Conservation (phyloP, 352 stramenopile species). For the Aphanomyces euteiches region DNA sequence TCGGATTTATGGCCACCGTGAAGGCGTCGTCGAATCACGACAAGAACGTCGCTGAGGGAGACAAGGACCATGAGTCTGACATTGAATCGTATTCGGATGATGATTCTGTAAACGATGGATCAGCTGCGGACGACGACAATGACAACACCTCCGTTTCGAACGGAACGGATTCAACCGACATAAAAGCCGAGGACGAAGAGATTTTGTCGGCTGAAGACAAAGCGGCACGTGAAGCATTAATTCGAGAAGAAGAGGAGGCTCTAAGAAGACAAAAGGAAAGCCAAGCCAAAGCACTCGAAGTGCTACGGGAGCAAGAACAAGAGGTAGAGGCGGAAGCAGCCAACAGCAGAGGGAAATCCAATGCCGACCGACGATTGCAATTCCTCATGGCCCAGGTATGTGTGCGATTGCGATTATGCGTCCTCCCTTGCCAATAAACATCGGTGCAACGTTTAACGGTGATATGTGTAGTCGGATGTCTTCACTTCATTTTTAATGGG, state of each 20-base stretch:
- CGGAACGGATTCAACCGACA: too few relatives aligned
- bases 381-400: slow-evolving; percentile 81
- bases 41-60: slow-evolving; percentile 1
- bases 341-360: slow-evolving; percentile 46
- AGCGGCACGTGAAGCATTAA: slow-evolving; percentile 38
- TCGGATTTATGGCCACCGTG: slow-evolving; percentile 28
- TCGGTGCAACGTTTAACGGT: too few relatives aligned
- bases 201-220: slow-evolving; percentile 55
- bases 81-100: slow-evolving; percentile 28
- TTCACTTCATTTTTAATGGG: slow-evolving; percentile 87
- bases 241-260: slow-evolving; percentile 62
- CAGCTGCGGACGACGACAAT: slow-evolving; percentile 17
- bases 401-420: too few relatives aligned
- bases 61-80: slow-evolving; percentile 16
- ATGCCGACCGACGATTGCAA: slow-evolving; percentile 69
- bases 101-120: slow-evolving; percentile 5
- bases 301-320: slow-evolving; percentile 62
- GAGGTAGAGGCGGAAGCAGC: slow-evolving; percentile 54
- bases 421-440: too few relatives aligned
- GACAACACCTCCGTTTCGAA: background rate
- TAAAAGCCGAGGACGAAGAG: slow-evolving; percentile 35
- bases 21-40: slow-evolving; percentile 6
- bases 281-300: slow-evolving; percentile 69
- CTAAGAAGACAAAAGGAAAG: slow-evolving; percentile 72
- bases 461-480: slow-evolving; percentile 55